Conservation (phyloP, 331 rosid species). For the Pyracantha coccinea region DNA sequence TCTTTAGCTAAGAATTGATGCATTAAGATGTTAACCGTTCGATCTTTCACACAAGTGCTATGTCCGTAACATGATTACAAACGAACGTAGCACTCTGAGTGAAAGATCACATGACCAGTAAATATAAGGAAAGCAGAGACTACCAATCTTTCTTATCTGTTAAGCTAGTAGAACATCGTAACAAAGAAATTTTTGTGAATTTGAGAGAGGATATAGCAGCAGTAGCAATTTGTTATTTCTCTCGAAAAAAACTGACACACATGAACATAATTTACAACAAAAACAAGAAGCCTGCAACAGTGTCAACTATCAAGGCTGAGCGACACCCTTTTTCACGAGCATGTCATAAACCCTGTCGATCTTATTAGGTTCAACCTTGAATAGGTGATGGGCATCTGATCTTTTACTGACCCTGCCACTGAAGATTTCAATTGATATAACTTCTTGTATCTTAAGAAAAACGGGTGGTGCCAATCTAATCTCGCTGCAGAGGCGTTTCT, state of each 20-base stretch:
- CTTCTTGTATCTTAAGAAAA: slow-evolving; percentile 78
- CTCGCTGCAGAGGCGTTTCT: slow-evolving; percentile 74
- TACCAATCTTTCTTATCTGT: not conserved
- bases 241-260: slow-evolving; percentile 6
- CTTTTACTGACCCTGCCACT: slow-evolving; percentile 50
- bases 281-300: not conserved
- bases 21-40: too few species aligned
- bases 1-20: not conserved
- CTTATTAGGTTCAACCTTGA: slow-evolving; percentile 64
- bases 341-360: slow-evolving; percentile 83
- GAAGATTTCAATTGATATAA: slow-evolving; percentile 56
- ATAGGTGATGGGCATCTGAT: slow-evolving; percentile 74
- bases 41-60: too few species aligned
- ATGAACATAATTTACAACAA: slow-evolving; percentile 4
- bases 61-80: too few species aligned
- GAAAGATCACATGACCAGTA: not conserved
- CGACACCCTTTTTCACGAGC: slow-evolving; percentile 83
- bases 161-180: not conserved
- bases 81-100: too few species aligned
- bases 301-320: slow-evolving; percentile 54
- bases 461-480: slow-evolving; percentile 52
- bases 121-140: not conserved
- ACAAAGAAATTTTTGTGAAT: not conserved
- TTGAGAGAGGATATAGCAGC: not conserved
- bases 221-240: slow-evolving; percentile 2